These are phyloP conservation scores for Zasmidium angulare DNA, from an alignment of 2,329 filamentous ascomycete species.

Conservation along the genomic window DNA sequence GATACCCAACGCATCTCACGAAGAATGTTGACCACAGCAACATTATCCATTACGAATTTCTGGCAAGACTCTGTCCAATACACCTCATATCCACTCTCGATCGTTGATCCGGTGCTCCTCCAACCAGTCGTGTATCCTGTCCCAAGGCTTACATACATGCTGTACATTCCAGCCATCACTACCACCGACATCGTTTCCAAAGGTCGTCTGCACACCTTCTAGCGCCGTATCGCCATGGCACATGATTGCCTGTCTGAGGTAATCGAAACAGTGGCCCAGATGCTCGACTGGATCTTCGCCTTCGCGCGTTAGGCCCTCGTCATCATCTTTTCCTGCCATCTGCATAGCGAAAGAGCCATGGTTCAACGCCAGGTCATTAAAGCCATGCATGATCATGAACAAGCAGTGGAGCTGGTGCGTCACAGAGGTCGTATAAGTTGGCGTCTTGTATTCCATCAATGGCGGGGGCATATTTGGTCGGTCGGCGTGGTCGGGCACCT, in stretches of 20 bases:
- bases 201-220: constrained; percentile 1
- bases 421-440: neutral
- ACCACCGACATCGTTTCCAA: neutral
- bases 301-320: neutral
- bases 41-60: no score
- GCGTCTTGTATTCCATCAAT: neutral
- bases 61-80: no score
- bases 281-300: neutral
- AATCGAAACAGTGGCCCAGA: constrained; percentile 10
- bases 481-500: neutral
- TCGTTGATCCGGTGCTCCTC: neutral
- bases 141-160: neutral
- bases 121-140: neutral
- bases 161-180: neutral
- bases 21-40: no score
- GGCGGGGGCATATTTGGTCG: neutral
- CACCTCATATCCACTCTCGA: neutral
- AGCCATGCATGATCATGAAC: neutral
- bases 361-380: neutral
- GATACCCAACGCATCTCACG: no score
- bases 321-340: neutral
- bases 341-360: neutral
- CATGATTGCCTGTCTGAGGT: constrained; percentile 12
- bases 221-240: constrained; percentile 9
- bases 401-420: neutral